Conservation (phyloP, 257 asterid genomes). For the Solanum piurae region DNA sequence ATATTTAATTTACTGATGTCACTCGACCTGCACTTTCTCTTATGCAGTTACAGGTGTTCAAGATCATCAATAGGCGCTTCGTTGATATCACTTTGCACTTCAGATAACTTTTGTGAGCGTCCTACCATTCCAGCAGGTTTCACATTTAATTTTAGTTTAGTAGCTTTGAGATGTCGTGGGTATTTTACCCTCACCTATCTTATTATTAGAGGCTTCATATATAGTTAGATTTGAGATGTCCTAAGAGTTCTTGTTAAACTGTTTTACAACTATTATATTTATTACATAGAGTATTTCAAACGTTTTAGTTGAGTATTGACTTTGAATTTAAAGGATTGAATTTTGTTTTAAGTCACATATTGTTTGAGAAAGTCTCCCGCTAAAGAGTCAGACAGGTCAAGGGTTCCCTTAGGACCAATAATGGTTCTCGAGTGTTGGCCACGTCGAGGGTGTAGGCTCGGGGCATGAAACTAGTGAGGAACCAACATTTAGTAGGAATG, state of each 20-base stretch:
- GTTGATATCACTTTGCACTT: background rate
- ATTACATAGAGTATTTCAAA: too few relatives aligned
- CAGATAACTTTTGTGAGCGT: background rate
- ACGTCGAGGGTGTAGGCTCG: background rate
- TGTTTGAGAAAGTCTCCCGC: background rate
- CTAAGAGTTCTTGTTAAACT: background rate
- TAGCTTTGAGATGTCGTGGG: background rate
- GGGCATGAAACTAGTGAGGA: background rate
- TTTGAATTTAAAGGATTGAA: too few relatives aligned
- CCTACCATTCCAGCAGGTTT: background rate
- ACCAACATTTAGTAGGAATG: background rate
- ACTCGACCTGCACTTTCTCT: background rate
- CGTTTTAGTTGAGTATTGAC: too few relatives aligned
- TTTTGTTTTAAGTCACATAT: background rate
- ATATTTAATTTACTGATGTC: background rate
- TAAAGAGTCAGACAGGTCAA: background rate
- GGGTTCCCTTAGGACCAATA: background rate
- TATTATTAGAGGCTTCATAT: background rate
- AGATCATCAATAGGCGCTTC: background rate
- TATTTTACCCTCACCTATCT: background rate
- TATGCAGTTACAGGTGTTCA: background rate
- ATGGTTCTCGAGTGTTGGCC: background rate
- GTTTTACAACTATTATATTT: background rate
- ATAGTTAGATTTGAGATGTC: background rate
- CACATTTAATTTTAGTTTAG: background rate